Conservation (phyloP, 257 asterid species). For the Nicotiana attenuata region DNA sequence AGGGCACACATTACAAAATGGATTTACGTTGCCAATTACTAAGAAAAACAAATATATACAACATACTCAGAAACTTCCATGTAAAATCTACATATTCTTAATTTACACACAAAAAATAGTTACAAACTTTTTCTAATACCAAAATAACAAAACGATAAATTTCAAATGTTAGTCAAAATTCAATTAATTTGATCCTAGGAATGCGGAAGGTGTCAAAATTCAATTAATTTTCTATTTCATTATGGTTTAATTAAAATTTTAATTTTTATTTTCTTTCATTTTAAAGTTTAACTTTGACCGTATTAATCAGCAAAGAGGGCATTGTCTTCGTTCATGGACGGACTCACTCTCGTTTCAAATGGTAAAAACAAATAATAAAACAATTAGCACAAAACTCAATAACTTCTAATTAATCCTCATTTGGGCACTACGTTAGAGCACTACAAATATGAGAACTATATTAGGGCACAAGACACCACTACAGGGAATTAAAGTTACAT, state of each 20-base stretch:
- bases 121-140: background rate
- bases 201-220: background rate
- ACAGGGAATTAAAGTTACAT: no score
- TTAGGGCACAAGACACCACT: no score
- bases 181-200: no score
- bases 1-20: slow-evolving; percentile 6
- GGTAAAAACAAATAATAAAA: background rate
- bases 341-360: background rate
- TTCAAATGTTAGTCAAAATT: background rate
- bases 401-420: background rate
- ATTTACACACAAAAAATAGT: background rate
- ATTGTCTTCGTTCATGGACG: no score
- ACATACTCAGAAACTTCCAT: no score
- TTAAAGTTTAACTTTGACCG: background rate
- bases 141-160: background rate
- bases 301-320: no score
- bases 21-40: no score
- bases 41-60: background rate
- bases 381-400: background rate
- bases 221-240: background rate
- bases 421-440: no score
- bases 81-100: background rate
- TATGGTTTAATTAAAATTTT: no score
- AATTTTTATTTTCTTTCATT: background rate
- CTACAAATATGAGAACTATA: no score